These are phyloP conservation scores for Suillus weaverae DNA, from an alignment of 768 basidiomycete genomes.

Conservation along the genomic window DNA sequence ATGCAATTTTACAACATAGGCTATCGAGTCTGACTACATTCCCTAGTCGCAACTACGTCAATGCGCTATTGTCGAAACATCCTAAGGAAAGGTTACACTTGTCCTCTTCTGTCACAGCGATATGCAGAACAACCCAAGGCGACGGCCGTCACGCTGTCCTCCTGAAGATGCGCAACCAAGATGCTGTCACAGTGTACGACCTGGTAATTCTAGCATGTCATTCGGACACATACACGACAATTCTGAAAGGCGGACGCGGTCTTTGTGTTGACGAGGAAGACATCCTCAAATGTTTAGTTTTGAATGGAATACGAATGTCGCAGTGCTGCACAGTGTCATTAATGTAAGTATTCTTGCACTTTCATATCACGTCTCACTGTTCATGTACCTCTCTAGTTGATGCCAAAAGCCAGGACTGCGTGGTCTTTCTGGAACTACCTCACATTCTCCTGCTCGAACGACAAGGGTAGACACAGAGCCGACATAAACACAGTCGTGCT, in stretches of 20 bases:
- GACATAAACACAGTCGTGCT: slow-evolving; percentile 62
- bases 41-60: slow-evolving; percentile 62
- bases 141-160: no score
- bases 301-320: slow-evolving; percentile 68
- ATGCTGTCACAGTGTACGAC: slow-evolving; percentile 43
- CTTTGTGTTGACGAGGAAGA: slow-evolving; percentile 44
- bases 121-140: no score
- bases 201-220: slow-evolving; percentile 76
- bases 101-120: slow-evolving; percentile 54
- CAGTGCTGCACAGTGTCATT: slow-evolving; percentile 63
- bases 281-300: slow-evolving; percentile 59
- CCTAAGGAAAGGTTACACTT: slow-evolving; percentile 61
- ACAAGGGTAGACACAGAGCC: slow-evolving; percentile 37
- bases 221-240: slow-evolving; percentile 46
- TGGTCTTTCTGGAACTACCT: slow-evolving; percentile 85
- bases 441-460: slow-evolving; percentile 45
- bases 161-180: no score
- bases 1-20: slow-evolving; percentile 11
- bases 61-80: slow-evolving; percentile 62
- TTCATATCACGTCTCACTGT: not conserved
- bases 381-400: slow-evolving; percentile 44
- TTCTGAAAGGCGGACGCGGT: no score
- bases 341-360: slow-evolving; percentile 38
- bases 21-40: no score
- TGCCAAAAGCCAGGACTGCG: slow-evolving; percentile 59